These are phyloP conservation scores for Geotrichum fermentans DNA, from an alignment of 1,139 yeast species.

Conservation along the genomic window DNA sequence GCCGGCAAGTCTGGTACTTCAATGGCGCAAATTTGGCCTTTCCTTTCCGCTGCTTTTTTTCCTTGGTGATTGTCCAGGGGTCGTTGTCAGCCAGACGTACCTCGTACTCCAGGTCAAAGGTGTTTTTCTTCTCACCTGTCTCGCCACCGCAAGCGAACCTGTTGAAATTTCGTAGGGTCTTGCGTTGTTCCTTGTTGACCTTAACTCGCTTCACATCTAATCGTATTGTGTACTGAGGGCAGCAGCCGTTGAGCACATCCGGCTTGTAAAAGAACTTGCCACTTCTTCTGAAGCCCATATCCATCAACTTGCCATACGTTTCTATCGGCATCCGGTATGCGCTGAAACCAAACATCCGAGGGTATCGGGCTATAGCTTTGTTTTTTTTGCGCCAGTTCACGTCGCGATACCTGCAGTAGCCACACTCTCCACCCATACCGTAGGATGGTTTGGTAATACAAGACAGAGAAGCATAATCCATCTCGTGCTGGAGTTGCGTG, in stretches of 20 bases:
- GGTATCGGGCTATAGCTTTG: background rate
- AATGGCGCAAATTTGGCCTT: background rate
- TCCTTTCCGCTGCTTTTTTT: background rate
- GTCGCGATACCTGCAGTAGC: background rate
- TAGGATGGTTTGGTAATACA: background rate
- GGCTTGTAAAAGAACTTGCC: slow-evolving; percentile 71
- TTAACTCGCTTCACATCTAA: slow-evolving; percentile 48
- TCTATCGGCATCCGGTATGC: slow-evolving; percentile 33
- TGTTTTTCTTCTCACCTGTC: slow-evolving; percentile 10
- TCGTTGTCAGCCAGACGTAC: slow-evolving; percentile 25
- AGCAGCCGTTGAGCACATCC: slow-evolving; percentile 68
- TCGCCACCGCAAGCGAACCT: slow-evolving; percentile 27
- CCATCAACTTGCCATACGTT: slow-evolving; percentile 60
- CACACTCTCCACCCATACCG: background rate
- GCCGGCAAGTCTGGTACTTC: background rate
- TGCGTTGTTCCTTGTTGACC: slow-evolving; percentile 62
- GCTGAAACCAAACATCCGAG: slow-evolving; percentile 1
- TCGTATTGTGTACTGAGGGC: slow-evolving; percentile 77
- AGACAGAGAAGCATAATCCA: background rate
- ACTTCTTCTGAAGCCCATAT: slow-evolving; percentile 73
- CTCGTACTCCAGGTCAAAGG: slow-evolving; percentile 35
- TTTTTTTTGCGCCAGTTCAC: background rate
- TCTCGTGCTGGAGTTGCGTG: background rate
- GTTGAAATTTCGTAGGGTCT: slow-evolving; percentile 58
- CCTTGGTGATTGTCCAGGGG: background rate